Evolutionary conservation across 1,284 basidiomycete species (phyloP), one percentile per base, ranked within the genome.

Genomic region (Ustilago curta): DNA sequence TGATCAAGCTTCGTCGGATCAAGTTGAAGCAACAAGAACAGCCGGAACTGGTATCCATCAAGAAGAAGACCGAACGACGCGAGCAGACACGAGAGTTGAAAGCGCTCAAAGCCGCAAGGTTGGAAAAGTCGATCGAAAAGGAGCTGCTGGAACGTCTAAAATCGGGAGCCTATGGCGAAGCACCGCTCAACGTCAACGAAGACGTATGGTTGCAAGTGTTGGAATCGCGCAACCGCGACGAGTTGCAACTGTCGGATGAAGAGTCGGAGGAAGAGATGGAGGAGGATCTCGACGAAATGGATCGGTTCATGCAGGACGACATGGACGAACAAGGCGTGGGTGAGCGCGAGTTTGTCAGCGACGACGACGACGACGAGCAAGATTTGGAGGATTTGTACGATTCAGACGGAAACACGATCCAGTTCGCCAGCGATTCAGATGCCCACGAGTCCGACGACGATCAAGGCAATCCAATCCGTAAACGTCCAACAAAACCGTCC

Each of bases 181-280:
- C 93, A 31, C 97, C 96, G 21, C 88, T 99, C 42, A 99, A 99
- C 86, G 95, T 99, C 72, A 99, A 99, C 86, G 97, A 99, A 87
- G 91, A 90, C 45, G 95, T 99, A 5, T 99, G 97, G 97, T 90
- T 91, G 77, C 90, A 77, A 39, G 81, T 84, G n/a, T 48, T 84
- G 9, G 83, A 84, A 52, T 70, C 60, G 25, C 18, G 75, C 16
- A 73, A 75, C 29, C 55, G 50, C 49, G 47, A 53, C n/a, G 60
- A 78, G 23, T 59, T 83, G 40, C 72, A 77, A 42, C 62, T 83
- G 45, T 76, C 82, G 50, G 81, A 82, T 52, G 80, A 84, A 53
- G 80, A 80, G 63, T 66, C 57, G 40, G 81, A 84, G 21, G 82
- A 84, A 27, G 79, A 82, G 60, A 51, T 70, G 4, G 83, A 84